Conservation (phyloP, 1,139 yeast species). For the Yamadazyma dendronema region DNA sequence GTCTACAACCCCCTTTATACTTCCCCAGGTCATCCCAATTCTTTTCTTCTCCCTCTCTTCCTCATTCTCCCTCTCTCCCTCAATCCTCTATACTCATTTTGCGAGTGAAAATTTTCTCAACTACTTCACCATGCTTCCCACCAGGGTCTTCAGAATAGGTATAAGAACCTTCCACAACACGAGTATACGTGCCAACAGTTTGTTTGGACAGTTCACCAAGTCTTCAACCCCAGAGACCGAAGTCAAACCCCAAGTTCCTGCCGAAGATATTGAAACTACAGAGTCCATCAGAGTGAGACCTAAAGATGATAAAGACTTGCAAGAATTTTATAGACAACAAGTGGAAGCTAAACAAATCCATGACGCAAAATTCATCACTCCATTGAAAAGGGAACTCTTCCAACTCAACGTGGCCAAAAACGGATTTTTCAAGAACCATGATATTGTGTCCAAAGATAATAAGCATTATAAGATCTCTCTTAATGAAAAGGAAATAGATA, state of each 20-base stretch:
- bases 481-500: conserved; percentile 64
- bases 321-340: conserved; percentile 31
- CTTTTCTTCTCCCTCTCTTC: neutral
- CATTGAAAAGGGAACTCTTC: conserved; percentile 71
- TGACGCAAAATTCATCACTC: conserved; percentile 51
- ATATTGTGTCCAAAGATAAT: conserved; percentile 48
- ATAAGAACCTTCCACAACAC: conserved; percentile 14
- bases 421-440: conserved; percentile 75
- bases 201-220: conserved; percentile 30
- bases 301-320: conserved; percentile 34
- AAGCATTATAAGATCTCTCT: conserved; percentile 56
- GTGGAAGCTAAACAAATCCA: conserved; percentile 28
- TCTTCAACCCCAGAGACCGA: conserved; percentile 11
- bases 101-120: neutral
- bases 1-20: too few species aligned
- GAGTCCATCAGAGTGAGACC: conserved; percentile 15
- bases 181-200: conserved; percentile 15
- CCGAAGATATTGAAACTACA: conserved; percentile 9
- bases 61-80: neutral
- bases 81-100: neutral
- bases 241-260: conserved; percentile 6
- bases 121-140: neutral
- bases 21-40: neutral
- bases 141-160: conserved; percentile 3
- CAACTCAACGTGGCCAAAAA: conserved; percentile 56